Base-by-base conservation (phyloP, 1,139 yeast genomes). In the Candida sanyaensis region DNA sequence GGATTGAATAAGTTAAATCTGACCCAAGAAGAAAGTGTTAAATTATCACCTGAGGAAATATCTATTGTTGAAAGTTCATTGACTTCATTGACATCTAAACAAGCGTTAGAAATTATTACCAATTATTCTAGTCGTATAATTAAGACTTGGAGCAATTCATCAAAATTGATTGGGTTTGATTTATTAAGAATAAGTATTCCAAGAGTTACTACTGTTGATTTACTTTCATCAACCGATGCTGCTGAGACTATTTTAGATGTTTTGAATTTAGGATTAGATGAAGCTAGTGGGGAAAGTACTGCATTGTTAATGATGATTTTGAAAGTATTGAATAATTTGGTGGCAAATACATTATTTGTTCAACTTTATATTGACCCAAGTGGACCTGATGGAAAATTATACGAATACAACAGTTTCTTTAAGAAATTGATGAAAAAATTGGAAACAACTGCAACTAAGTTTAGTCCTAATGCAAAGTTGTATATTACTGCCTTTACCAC, bases 1-100 rank as follows among this genome's bases (percentile, higher is more conserved):
- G 89, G 88, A 0, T 68, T 84, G 34, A 61, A 61, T 36, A 79
- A 78, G 50, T 69, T 78, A 55, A 83, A 83, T 55, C 59, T 62
- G 3, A 66, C 66, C 24, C 81, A 79, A 51, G 42, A 55, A 1
- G 41, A 46, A 1, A 50, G 50, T 4, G 53, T 49, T 52, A 67
- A 60, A 60, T 68, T 64, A 10, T 61, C 73, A 21, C 62, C 63
- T 3, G 68, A 63, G 17, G 71, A 69, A 10, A 55, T 72, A 7
- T 41, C 51, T 1, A 58, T 60, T 5, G 67, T 80, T 38, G 69
- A 73, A 2, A 52, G 63, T 0, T 62, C 66, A 2, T 60, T 80
- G 45, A 56, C 64, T 12, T 54, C 61, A 12, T 54, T 68, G 11
- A 62, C 64, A 2, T 62, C 75, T 1, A 61, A 59, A 38, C 65